phyloP scores from a whole-genome alignment of 2,329 filamentous ascomycete species.

The Trichoderma aggressivum region DNA sequence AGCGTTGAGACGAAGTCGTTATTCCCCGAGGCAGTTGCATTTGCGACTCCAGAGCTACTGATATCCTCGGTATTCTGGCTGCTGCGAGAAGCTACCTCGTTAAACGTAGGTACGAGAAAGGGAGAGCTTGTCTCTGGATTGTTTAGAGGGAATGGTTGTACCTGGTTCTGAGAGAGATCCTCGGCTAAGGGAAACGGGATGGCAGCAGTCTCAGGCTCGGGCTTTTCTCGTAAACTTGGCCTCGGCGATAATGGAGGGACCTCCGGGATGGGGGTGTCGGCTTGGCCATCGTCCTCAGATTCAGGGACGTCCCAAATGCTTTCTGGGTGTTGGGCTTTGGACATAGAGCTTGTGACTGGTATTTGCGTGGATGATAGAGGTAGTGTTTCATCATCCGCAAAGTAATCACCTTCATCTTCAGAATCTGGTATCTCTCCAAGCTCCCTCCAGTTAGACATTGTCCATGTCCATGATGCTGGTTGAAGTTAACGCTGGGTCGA shows the following conservation, averaged over 20 bases:
- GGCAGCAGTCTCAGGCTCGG: background rate
- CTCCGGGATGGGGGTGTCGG: slow-evolving; percentile 9
- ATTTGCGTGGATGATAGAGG: background rate
- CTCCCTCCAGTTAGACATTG: slow-evolving; percentile 49
- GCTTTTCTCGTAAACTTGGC: background rate
- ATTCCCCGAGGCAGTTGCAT: background rate
- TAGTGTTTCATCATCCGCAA: slow-evolving; percentile 31
- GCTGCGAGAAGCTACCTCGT: background rate
- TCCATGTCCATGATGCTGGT: slow-evolving; percentile 14
- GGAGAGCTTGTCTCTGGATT: slow-evolving; percentile 29
- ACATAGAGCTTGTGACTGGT: background rate
- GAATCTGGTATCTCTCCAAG: slow-evolving; percentile 51
- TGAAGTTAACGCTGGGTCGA: background rate
- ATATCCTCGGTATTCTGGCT: background rate
- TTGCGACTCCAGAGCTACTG: no score
- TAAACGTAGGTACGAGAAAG: slow-evolving; percentile 24
- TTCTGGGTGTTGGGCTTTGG: background rate
- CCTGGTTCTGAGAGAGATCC: background rate
- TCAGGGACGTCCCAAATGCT: slow-evolving; percentile 20
- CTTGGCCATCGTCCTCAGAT: slow-evolving; percentile 29
- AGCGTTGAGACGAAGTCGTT: background rate
- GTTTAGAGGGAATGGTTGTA: background rate
- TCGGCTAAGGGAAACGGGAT: background rate
- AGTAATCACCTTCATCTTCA: slow-evolving; percentile 46
- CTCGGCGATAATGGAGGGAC: background rate